Conservation (phyloP, 1,139 yeast genomes). For the Hyphopichia burtonii region DNA sequence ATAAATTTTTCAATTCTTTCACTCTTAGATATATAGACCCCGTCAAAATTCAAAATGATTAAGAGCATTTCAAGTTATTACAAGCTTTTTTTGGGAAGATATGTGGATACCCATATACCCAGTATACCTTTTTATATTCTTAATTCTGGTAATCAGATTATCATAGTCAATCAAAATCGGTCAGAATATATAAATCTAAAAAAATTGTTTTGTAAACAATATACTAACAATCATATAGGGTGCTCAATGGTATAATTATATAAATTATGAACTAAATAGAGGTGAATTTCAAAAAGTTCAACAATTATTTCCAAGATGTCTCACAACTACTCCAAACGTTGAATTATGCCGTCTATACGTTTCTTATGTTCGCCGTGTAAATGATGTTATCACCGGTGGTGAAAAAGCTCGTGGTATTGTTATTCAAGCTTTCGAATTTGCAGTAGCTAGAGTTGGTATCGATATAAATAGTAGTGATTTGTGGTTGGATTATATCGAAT, state of each 20-base stretch:
- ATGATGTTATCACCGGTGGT: slow-evolving; percentile 80
- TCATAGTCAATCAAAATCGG: neutral
- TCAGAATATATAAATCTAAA: neutral
- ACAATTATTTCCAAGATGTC: slow-evolving; percentile 58
- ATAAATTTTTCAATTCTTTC: neutral
- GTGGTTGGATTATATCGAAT: slow-evolving; percentile 84
- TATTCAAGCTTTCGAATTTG: slow-evolving; percentile 82
- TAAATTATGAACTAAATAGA: slow-evolving; percentile 64
- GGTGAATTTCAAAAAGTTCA: slow-evolving; percentile 72
- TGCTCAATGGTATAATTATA: slow-evolving; percentile 70
- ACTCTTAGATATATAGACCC: neutral
- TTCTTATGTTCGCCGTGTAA: slow-evolving; percentile 74
- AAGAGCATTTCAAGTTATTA: neutral
- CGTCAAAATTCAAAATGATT: neutral
- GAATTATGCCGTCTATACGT: slow-evolving; percentile 75
- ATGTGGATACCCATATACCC: too few species aligned
- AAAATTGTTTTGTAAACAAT: neutral
- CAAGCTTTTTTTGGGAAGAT: too few species aligned
- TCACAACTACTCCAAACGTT: slow-evolving; percentile 59
- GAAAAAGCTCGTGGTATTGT: slow-evolving; percentile 78
- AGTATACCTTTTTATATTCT: too few species aligned
- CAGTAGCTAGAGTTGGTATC: slow-evolving; percentile 71
- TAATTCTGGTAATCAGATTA: too few species aligned
- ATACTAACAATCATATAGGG: slow-evolving; percentile 32
- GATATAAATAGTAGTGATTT: slow-evolving; percentile 72